phyloP scores from a whole-genome alignment of 2,329 filamentous ascomycete genomes.

The Stemphylium beticola region DNA sequence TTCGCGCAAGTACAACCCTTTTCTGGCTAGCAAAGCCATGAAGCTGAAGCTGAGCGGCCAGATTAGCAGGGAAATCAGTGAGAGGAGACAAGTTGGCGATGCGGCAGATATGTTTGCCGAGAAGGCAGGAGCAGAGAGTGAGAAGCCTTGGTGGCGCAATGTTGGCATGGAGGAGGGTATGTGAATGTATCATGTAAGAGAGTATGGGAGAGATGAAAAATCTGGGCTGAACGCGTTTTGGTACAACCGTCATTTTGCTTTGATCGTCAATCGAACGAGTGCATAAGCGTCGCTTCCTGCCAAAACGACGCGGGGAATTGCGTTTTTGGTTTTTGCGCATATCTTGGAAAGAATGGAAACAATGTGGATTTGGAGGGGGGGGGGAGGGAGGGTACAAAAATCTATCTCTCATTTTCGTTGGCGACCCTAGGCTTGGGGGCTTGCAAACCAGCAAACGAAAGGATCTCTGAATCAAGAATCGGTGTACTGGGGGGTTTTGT shows the following conservation, averaged over 20 bases:
- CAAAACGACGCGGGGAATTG: background rate
- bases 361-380: background rate
- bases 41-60: conserved; percentile 71
- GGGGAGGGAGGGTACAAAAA: too few relatives aligned
- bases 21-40: conserved; percentile 58
- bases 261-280: too few relatives aligned
- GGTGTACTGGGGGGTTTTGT: too few relatives aligned
- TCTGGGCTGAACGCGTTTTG: too few relatives aligned
- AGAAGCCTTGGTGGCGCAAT: conserved; percentile 55
- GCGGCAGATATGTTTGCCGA: conserved; percentile 72
- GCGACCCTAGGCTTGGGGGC: too few relatives aligned
- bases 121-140: conserved; percentile 31
- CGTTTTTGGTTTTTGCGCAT: background rate
- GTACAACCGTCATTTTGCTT: too few relatives aligned
- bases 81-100: conserved; percentile 89
- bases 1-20: conserved; percentile 32
- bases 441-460: too few relatives aligned
- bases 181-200: conserved; percentile 26
- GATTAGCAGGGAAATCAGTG: conserved; percentile 70
- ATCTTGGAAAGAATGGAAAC: background rate
- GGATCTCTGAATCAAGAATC: too few relatives aligned
- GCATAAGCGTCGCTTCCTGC: too few relatives aligned
- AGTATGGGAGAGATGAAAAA: background rate
- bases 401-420: too few relatives aligned
- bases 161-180: conserved; percentile 58